Evolutionary conservation across 768 basidiomycete genomes (phyloP), one percentile per base, ranked within the genome.

Genomic region (Mycena amicta): DNA sequence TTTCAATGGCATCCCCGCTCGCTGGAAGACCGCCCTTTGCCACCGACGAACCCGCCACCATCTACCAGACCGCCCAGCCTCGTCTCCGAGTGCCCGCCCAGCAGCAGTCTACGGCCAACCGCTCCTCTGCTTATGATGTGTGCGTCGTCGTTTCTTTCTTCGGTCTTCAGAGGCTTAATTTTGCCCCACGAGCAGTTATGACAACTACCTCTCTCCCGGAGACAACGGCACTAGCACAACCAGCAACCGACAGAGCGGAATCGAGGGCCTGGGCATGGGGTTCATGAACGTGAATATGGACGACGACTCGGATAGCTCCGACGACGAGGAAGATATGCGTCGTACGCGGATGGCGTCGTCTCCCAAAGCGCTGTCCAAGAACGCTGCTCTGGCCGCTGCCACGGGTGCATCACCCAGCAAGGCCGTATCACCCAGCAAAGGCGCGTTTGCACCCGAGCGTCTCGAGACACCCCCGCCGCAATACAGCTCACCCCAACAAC

Each of bases 101-200:
- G 63, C 73, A 75, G 70, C 75, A 74, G 45, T 72, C 80, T 59
- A 75, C 78, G 52, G 75, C 77, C 28, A 77, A 85, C 62, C 75
- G 86, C 58, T 75, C 81, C 26, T 87, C 87, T 31, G 84, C 83
- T 54, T 86, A 88, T 71, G 83, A 84, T 70, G 78, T 89, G 90
- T 92, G 73, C 33, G 88, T 80, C 20, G 52, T 47, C 20, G 26
- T 11, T 50, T 40, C 55, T 46, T 53, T 29, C 30, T 57, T 45
- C 43, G 43, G n/a, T 8, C 12, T n/a, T 23, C 43, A 37, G 13
- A 53, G 29, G 28, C 56, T 27, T 55, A 59, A 51, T 31, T 54
- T 63, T 27, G 64, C 55, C 57, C 52, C 41, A 50, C n/a, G 28
- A 23, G 5, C 68, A 90, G 88, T 63, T 90, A 91, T 62, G 82